Evolutionary conservation across 352 stramenopile genomes (phyloP), one percentile per base, ranked within the genome.

Genomic region (Globisporangium sylvaticum): DNA sequence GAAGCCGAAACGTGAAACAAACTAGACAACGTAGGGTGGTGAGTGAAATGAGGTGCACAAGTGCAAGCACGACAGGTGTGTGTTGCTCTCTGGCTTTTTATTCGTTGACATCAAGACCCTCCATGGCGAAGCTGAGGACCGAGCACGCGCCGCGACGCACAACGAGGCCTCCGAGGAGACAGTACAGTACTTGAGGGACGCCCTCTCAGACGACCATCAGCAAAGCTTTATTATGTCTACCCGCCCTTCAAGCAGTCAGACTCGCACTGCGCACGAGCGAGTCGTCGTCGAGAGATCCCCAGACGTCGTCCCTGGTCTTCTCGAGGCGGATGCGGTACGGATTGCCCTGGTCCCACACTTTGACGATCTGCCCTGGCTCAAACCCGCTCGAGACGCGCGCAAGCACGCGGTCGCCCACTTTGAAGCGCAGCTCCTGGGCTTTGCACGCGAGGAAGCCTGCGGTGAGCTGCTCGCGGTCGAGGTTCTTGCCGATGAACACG

Each of bases 401-500:
- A 27, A 80, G 62, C 15, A 88, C 75, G 22, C 66, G 63, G 64
- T 84, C 77, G 22, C 80, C 80, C 15, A 80, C 71, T 24, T 67
- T 67, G 53, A 88, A 88, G 3, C 76, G 76, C 22, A 86, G 67
- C 24, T 72, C 39, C 1, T 56, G 61, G 0, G 77, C 75, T 66
- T 71, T 73, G 57, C 76, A 89, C 32, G 68, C 69, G 12, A 79
- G 62, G 58, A 95, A 80, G 4, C 70, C 77, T 9, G 75, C 67
- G 0, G 72, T 78, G 54, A 96, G 78, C 27, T 78, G 69, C 46
- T 81, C 64, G 25, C 80, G 81, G 68, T 95, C 86, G 46, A 96
- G 84, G 58, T 91, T 82, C 66, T 92, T 90, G 48, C 96, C 96
- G 79, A 99, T 98, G 72, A 98, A 98, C 42, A 98, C 96, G 75